Evolutionary conservation across 352 stramenopile species (phyloP), one percentile per base, ranked within the genome.

Genomic region (Pythium phragmiticola): DNA sequence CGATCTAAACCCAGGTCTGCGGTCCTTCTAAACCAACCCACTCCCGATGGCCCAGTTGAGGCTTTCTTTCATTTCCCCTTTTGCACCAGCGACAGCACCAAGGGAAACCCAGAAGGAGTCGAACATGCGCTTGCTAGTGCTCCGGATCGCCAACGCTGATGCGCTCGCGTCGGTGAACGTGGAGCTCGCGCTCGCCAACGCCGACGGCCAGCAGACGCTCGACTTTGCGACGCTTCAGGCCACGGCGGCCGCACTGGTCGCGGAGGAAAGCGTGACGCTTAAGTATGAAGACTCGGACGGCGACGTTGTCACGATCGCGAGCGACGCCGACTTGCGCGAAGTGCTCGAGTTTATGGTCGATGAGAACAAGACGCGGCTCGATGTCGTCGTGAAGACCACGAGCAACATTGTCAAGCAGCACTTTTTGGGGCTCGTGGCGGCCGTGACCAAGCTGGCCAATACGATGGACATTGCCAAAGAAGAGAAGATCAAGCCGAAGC

Each of bases 231-330:
- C 53, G 46, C 57, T 84, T 7, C 57, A 61, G n/a, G 60, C 52
- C 34, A 67, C 43, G 16, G 67, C 68, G 19, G 68, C 64, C 8
- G 56, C 54, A 19, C 51, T 74, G 37, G 28, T 74, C 17, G 67
- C 34, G 13, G 63, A 67, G 33, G 72, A 69, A 45, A 23, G 47
- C 26, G 42, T 82, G 65, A 47, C 66, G 26, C 56, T 86, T 14
- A 75, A 73, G 48, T 89, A 89, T 62, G 72, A 69, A 51, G 80
- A 89, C 66, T 80, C 70, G 50, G 80, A 87, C 48, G 77, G 78
- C 12, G 80, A 89, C 55, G 43, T 73, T 23, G 78, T 89, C 36
- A 87, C 80, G 56, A 77, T 89, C 30, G 74, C 68, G 1, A 75
- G 68, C 54, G 74, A 86, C 57, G 66, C 70, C 17, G 80, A 89